Conservation (phyloP, 495 filamentous ascomycete species). For the Ramalina intermedia region DNA sequence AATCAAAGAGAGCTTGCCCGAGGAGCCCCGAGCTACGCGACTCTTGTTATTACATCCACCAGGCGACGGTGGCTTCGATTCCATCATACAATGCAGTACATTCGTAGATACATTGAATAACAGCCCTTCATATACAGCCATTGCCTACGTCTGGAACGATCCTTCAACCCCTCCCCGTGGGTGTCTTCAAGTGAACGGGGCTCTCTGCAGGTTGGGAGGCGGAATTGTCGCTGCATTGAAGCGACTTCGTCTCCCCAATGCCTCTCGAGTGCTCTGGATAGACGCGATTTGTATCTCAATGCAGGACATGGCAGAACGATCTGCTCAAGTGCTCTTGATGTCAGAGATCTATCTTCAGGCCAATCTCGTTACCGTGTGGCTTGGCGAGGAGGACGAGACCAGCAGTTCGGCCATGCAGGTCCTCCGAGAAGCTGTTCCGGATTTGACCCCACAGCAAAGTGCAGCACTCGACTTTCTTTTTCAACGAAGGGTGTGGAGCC, state of each 20-base stretch:
- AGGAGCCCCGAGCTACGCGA: too few relatives aligned
- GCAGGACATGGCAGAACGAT: slow-evolving; percentile 15
- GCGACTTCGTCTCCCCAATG: slow-evolving; percentile 15
- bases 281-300: slow-evolving; percentile 23
- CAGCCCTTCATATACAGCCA: too few relatives aligned
- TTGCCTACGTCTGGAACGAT: too few relatives aligned
- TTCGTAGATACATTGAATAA: too few relatives aligned
- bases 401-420: slow-evolving; percentile 5
- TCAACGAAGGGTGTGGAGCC: slow-evolving; percentile 21
- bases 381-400: slow-evolving; percentile 13
- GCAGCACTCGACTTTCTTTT: slow-evolving; percentile 17
- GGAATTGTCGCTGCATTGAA: slow-evolving; percentile 9
- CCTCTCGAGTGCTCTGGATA: slow-evolving; percentile 19
- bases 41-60: too few relatives aligned
- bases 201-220: too few relatives aligned
- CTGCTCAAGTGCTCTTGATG: slow-evolving; percentile 21
- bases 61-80: too few relatives aligned
- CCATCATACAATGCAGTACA: too few relatives aligned
- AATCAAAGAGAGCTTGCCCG: too few relatives aligned
- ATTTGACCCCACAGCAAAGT: slow-evolving; percentile 11
- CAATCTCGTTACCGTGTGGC: slow-evolving; percentile 15
- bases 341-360: slow-evolving; percentile 18
- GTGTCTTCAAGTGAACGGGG: too few relatives aligned
- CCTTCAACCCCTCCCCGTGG: too few relatives aligned
- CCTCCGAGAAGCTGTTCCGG: slow-evolving; percentile 7